A percentile compares a stretch with the other conserved stretches of the same genome.
Conservation (phyloP, 1,284 basidiomycete genomes). For the Ganoderma leucocontextum region DNA sequence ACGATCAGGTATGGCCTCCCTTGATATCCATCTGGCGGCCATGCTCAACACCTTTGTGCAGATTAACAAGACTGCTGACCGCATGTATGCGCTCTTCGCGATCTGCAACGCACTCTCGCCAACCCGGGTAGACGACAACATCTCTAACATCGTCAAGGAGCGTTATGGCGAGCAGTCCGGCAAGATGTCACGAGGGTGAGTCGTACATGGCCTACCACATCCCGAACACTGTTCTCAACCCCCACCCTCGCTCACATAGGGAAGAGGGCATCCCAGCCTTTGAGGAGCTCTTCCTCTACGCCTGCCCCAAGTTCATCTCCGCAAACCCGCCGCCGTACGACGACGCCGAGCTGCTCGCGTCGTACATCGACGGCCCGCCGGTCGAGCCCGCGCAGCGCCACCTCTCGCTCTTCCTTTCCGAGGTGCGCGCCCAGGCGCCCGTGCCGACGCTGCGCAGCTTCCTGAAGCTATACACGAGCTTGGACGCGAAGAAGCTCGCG, state of each 20-base stretch:
- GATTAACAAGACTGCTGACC: constrained; percentile 97
- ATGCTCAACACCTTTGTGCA: constrained; percentile 39
- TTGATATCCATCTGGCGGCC: not conserved
- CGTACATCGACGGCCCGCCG: constrained; percentile 56
- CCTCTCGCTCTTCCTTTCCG: constrained; percentile 82
- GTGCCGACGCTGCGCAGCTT: constrained; percentile 91
- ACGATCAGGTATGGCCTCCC: constrained; percentile 78
- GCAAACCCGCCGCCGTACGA: constrained; percentile 96
- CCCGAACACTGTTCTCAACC: constrained; percentile 5
- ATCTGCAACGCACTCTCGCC: constrained; percentile 94
- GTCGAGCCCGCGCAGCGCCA: constrained; percentile 88
- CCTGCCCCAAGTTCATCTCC: constrained; percentile 96
- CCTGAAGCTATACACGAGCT: constrained; percentile 94
- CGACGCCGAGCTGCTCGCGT: constrained; percentile 71
- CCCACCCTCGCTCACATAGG: constrained; percentile 40
- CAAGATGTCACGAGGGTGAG: constrained; percentile 85
- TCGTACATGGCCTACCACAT: constrained; percentile 16
- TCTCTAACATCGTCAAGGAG: constrained; percentile 93
- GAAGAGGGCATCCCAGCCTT: constrained; percentile 85
- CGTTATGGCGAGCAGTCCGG: constrained; percentile 91
- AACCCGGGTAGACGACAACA: constrained; percentile 91
- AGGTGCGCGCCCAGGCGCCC: constrained; percentile 79
- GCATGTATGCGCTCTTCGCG: constrained; percentile 97
- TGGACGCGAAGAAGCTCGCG: constrained; percentile 92
- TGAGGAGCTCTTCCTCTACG: constrained; percentile 94